phyloP scores from a whole-genome alignment of 116 monocot genomes.

The Papilionanthe hybrid region DNA sequence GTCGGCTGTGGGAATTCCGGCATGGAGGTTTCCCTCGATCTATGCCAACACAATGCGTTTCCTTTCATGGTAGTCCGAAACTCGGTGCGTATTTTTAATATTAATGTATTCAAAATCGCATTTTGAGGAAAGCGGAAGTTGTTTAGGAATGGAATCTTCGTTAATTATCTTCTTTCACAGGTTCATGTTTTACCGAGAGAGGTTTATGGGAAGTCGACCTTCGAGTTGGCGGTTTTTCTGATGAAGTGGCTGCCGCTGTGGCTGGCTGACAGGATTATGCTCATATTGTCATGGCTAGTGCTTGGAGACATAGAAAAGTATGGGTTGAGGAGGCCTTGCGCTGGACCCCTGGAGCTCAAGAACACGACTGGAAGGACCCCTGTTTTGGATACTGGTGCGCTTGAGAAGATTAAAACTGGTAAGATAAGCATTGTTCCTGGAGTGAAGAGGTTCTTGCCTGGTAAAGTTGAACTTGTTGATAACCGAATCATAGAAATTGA shows the following conservation, averaged over 20 bases:
- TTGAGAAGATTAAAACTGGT: slow-evolving; percentile 57
- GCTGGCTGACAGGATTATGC: slow-evolving; percentile 69
- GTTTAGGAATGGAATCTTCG: no score
- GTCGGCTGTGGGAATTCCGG: slow-evolving; percentile 85
- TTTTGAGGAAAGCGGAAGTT: slow-evolving; percentile 40
- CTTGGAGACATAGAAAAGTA: slow-evolving; percentile 62
- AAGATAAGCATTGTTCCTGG: slow-evolving; percentile 64
- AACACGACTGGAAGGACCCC: slow-evolving; percentile 68
- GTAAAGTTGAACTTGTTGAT: slow-evolving; percentile 59
- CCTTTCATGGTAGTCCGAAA: slow-evolving; percentile 72
- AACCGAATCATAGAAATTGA: slow-evolving; percentile 41
- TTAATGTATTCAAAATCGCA: slow-evolving; percentile 53
- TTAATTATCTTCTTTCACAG: slow-evolving; percentile 18
- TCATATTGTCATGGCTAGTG: slow-evolving; percentile 61
- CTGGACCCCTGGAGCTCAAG: slow-evolving; percentile 74
- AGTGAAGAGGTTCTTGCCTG: slow-evolving; percentile 41
- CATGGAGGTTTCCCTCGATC: slow-evolving; percentile 81
- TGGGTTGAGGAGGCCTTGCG: slow-evolving; percentile 54
- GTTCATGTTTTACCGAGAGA: slow-evolving; percentile 85
- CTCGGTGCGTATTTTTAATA: slow-evolving; percentile 54
- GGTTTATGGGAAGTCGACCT: slow-evolving; percentile 67
- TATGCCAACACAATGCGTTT: slow-evolving; percentile 51
- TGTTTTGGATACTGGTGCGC: slow-evolving; percentile 65
- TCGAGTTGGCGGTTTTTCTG: slow-evolving; percentile 53
- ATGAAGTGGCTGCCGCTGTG: slow-evolving; percentile 71